Evolutionary conservation across 2,329 filamentous ascomycete species (phyloP), one percentile per base, ranked within the genome.

Genomic region (Colletotrichum somersetense): DNA sequence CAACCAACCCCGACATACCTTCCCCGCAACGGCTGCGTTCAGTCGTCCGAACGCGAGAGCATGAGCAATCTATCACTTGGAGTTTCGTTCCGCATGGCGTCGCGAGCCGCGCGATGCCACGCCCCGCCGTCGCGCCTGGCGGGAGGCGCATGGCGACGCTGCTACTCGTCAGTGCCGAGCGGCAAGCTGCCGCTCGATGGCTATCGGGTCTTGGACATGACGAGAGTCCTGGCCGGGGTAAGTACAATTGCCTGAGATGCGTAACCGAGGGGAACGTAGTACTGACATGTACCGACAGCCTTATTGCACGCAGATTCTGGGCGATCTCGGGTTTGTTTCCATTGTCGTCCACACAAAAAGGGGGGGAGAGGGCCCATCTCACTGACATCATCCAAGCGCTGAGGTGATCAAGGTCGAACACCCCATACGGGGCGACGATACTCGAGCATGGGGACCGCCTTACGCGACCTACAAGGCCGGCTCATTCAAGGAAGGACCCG

Each of bases 321-420:
- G 96, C 68, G 96, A 99, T 82, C 88, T 99, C 77, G 96, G 96
- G 96, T 97, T 90, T 81, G 90, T 75, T 11, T 46, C 26, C 73
- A 71, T 55, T 26, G 74, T 67, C 73, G 73, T 52, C 63, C 66
- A 73, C 76, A 69, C 20, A 5, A 23, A 14, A 26, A 12, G 20
- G 26, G 26, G 50, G 33, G 30, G 2, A 14, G 20, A 46, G 20
- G 18, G 35, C 16, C 48, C 48, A 58, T 55, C 33, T 75, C 74
- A 74, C 77, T 81, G 79, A 81, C 76, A 72, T 61, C 75, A 58
- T 52, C 75, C 71, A 76, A 97, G 95, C 75, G 96, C 96, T 75
- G 96, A 99, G 81, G 91, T 99, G 42, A 97, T 99, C 83, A 99
- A 99, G 83, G 89, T 99, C 73, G 96, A 99, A 82, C 96, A 99